A percentile compares a stretch with the other conserved stretches of the same genome.
phyloP scores from a whole-genome alignment of 2,329 filamentous ascomycete species.

The Ascosphaera acerosa region DNA sequence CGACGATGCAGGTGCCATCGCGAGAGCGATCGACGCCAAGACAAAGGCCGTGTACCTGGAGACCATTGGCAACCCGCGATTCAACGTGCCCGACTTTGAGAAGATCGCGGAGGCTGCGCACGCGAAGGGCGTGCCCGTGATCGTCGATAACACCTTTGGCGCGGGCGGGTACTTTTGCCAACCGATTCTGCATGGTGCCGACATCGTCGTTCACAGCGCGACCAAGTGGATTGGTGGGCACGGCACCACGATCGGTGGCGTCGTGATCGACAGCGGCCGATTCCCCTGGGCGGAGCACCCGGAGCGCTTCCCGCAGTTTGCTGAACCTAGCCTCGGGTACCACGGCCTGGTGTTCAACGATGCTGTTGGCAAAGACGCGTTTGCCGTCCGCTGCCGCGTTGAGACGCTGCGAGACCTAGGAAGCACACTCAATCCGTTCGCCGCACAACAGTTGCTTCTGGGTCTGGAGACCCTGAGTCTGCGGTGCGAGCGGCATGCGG shows the following conservation, averaged over 20 bases:
- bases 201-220: conserved; percentile 82
- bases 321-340: conserved; percentile 69
- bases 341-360: conserved; percentile 90
- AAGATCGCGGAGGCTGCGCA: conserved; percentile 62
- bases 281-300: conserved; percentile 81
- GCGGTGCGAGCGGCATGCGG: conserved; percentile 61
- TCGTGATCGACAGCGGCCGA: conserved; percentile 69
- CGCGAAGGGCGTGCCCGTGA: conserved; percentile 38
- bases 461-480: conserved; percentile 77
- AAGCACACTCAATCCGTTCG: conserved; percentile 64
- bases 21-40: conserved; percentile 62
- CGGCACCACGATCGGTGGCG: conserved; percentile 70
- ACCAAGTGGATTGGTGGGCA: conserved; percentile 97
- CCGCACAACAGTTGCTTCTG: conserved; percentile 70
- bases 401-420: conserved; percentile 80
- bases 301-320: conserved; percentile 74
- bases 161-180: conserved; percentile 72
- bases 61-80: conserved; percentile 79
- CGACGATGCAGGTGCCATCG: conserved; percentile 56
- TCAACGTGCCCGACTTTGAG: conserved; percentile 81
- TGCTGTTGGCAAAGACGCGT: conserved; percentile 61
- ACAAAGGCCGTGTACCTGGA: conserved; percentile 86
- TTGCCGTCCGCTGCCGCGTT: conserved; percentile 63
- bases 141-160: conserved; percentile 85
- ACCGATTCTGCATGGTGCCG: conserved; percentile 72